Evolutionary conservation across 768 basidiomycete species (phyloP).

Genomic region (Xerocomellus intermedius): DNA sequence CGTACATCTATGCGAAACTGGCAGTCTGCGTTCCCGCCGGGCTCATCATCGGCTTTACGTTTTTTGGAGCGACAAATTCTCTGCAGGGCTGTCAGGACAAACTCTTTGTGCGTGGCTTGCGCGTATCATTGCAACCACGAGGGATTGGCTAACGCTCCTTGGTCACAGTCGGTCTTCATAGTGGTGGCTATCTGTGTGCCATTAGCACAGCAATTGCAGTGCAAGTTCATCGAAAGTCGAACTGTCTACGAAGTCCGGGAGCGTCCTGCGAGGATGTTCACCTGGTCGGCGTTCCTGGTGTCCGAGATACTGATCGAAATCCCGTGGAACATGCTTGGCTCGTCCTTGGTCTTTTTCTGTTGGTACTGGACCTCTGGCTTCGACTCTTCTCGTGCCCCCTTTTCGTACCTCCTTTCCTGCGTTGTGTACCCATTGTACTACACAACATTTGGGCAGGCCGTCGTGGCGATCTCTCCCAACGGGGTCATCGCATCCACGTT

Average conservation of each 20-base stretch:
- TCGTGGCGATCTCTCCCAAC: conserved; percentile 43
- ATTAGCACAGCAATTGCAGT: conserved; percentile 57
- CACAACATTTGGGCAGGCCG: conserved; percentile 40
- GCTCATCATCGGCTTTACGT: conserved; percentile 44
- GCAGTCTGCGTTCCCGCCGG: conserved; percentile 33
- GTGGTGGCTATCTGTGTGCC: conserved; percentile 42
- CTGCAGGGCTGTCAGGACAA: conserved; percentile 43
- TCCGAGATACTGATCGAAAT: conserved; percentile 49
- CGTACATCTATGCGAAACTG: conserved; percentile 41
- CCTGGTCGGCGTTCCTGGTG: conserved; percentile 56
- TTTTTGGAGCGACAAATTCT: conserved; percentile 37
- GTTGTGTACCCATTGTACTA: conserved; percentile 45
- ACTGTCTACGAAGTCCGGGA: conserved; percentile 63
- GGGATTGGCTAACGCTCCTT: neutral
- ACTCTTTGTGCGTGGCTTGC: conserved; percentile 36
- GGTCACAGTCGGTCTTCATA: conserved; percentile 49
- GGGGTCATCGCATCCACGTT: conserved; percentile 40
- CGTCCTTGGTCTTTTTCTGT: conserved; percentile 43
- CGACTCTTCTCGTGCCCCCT: conserved; percentile 38
- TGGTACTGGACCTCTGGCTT: conserved; percentile 51
- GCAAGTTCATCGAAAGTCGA: conserved; percentile 54
- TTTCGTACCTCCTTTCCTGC: conserved; percentile 38
- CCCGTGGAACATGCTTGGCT: conserved; percentile 42
- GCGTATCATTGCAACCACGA: neutral
- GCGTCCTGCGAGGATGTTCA: conserved; percentile 60